Base-by-base conservation (phyloP, 1,139 yeast species). In the Suhomyces anneliseae region DNA sequence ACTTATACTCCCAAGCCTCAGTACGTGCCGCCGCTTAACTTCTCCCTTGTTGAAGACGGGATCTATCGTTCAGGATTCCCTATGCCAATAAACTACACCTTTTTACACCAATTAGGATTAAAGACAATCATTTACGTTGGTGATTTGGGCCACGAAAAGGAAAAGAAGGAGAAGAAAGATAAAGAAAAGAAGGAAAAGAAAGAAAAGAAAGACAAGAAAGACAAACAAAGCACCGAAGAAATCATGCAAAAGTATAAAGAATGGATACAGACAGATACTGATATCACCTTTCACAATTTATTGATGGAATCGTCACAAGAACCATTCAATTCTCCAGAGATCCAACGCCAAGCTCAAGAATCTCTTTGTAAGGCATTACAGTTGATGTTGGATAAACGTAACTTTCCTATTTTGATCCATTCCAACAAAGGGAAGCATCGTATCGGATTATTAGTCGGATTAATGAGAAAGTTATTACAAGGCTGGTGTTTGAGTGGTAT, bases 371-470 rank as follows among this genome's bases (percentile, higher is more conserved):
- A 71, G 27, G 90, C 95, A 0, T 70, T 92, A 44, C 77, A 81
- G 51, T 62, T 88, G 38, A 74, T 89, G 49, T 65, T 87, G 39
- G 86, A 90, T 60, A 74, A 78, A 45, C 79, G 83, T 27, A 90
- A 90, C 64, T 87, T 87, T 61, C 98, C 99, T 1, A 82, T 92
- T 33, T 72, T 93, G 49, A 80, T 93, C 12, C 98, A 93, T 64
- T 89, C 97, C 4, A 90, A 92, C 64, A 93, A 93, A 68, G 98
- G 99, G 8, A 92, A 93, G 64, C 99, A 93, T 62, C 70, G 99
- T 42, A 92, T 90, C 1, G 98, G 98, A 0, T 90, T 93, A 2
- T 73, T 90, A 39, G 95, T 90, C 14, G 99, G 97, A 0, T 76
- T 89, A 27, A 84, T 92, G 80, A 71, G 99, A 43, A 89, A 88